Conservation (phyloP, 257 asterid species). For the Fraxinus americana region DNA sequence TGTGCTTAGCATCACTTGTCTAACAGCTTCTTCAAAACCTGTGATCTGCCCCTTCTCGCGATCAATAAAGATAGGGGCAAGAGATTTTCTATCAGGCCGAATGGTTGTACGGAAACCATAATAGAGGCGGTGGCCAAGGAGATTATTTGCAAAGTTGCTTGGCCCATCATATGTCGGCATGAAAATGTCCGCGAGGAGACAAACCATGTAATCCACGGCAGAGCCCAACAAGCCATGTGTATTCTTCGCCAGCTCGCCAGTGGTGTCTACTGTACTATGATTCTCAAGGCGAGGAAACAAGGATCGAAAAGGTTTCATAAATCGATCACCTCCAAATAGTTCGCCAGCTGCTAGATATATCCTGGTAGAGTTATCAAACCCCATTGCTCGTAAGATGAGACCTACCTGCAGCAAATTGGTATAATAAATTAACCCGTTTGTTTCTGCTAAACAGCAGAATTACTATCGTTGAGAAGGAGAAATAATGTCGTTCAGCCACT, state of each 20-base stretch:
- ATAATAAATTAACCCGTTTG: too few species aligned
- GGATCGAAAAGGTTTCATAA: conserved; percentile 81
- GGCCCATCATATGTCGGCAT: conserved; percentile 99
- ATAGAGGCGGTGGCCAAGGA: conserved; percentile 96
- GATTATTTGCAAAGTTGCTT: conserved; percentile 94
- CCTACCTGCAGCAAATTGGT: conserved; percentile 66
- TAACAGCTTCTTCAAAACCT: conserved; percentile 74
- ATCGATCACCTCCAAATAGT: conserved; percentile 88
- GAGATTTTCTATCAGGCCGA: conserved; percentile 82
- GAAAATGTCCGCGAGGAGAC: conserved; percentile 90
- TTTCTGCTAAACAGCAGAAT: too few species aligned
- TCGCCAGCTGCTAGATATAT: conserved; percentile 97
- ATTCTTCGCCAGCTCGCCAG: conserved; percentile 53
- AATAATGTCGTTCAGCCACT: too few species aligned
- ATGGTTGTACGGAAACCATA: conserved; percentile 92
- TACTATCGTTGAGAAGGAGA: too few species aligned
- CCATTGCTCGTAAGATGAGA: conserved; percentile 75
- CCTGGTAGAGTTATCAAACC: conserved; percentile 84
- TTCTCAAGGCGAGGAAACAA: conserved; percentile 87
- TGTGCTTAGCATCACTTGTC: conserved; percentile 71
- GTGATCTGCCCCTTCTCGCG: conserved; percentile 72
- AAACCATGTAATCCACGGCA: conserved; percentile 98
- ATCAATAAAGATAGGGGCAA: conserved; percentile 76
- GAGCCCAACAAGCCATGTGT: conserved; percentile 79
- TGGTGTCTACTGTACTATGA: conserved; percentile 65